A percentile compares a stretch with the other conserved stretches of the same genome.
phyloP scores from a whole-genome alignment of 1,284 basidiomycete genomes.

The Ceratobasidium sp. region DNA sequence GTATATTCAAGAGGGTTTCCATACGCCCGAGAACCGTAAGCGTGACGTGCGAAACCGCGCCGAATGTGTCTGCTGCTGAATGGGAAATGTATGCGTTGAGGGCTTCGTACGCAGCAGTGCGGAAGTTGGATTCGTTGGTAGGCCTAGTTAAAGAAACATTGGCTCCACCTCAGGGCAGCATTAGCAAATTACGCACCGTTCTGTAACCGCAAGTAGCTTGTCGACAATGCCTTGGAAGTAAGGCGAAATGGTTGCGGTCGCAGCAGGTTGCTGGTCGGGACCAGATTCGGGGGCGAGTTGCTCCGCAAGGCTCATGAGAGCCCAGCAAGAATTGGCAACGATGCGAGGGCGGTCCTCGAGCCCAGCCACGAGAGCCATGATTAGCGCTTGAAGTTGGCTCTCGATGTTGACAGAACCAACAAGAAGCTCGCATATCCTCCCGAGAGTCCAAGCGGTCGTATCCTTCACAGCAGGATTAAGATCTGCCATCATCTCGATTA shows the following conservation, averaged over 20 bases:
- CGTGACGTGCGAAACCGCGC: slow-evolving; percentile 84
- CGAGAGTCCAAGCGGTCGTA: slow-evolving; percentile 97
- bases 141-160: slow-evolving; percentile 60
- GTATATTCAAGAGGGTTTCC: slow-evolving; percentile 86
- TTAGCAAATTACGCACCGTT: slow-evolving; percentile 67
- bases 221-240: slow-evolving; percentile 90
- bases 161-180: slow-evolving; percentile 5
- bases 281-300: slow-evolving; percentile 79
- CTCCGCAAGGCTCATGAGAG: slow-evolving; percentile 93
- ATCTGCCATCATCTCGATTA: slow-evolving; percentile 97
- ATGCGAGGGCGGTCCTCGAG: slow-evolving; percentile 88
- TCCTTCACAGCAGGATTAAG: slow-evolving; percentile 90
- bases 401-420: slow-evolving; percentile 90
- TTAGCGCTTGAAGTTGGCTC: slow-evolving; percentile 84
- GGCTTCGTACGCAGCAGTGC: slow-evolving; percentile 96
- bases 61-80: slow-evolving; percentile 82
- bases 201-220: slow-evolving; percentile 84
- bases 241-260: slow-evolving; percentile 77
- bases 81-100: slow-evolving; percentile 88
- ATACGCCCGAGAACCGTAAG: slow-evolving; percentile 87
- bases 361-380: slow-evolving; percentile 86
- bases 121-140: slow-evolving; percentile 90
- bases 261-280: slow-evolving; percentile 56
- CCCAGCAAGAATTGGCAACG: slow-evolving; percentile 95
- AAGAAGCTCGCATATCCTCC: slow-evolving; percentile 92